Base-by-base conservation (phyloP, 306 rosid species). In the Fragaria vesca region DNA sequence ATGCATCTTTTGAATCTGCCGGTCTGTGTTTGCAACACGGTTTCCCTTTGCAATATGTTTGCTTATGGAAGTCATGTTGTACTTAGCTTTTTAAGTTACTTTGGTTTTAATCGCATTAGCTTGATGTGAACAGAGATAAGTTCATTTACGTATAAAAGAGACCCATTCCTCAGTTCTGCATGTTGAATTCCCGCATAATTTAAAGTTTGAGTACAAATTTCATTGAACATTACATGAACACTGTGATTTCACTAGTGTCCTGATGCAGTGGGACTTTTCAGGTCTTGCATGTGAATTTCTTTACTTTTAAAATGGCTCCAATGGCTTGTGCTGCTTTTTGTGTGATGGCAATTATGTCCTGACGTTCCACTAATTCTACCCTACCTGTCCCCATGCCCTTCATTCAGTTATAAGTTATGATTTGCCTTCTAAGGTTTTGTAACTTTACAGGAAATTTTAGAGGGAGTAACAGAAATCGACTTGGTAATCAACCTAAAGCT, bases 401-500 rank as follows among this genome's bases (percentile, higher is more conserved):
- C 16, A 47, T 52, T n/a, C 46, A 6, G 24, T 67, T 74, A 48
- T 48, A 11, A 38, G 12, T 57, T 68, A 47, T 72, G 21, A 36
- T 72, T 42, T 50, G 62, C 18, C 38, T 32, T 71, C 20, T 38
- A 61, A 42, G 13, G 48, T 69, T 36, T 40, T 4, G 16, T 58
- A 42, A 2, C 28, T 81, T 72, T 81, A 42, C 84, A 86, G 89
- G 89, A 86, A 81, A 83, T 81, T 83, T 73, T 86, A 40, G 87
- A 86, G 75, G 83, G 84, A 42, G 89, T 86, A 26, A 86, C 87
- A 4, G 86, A 83, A 15, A 81, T 86, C 47, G 89, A 83, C 79
- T 69, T 83, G 78, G 89, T 86, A 77, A 40, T 86, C 72, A 86
- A 86, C 82, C 81, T 86, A 72, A 86, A 81, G 74, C 85, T 86